Evolutionary conservation across 2,329 filamentous ascomycete genomes (phyloP), one percentile per base, ranked within the genome.

Genomic region (Aureobasidium melanogenum): DNA sequence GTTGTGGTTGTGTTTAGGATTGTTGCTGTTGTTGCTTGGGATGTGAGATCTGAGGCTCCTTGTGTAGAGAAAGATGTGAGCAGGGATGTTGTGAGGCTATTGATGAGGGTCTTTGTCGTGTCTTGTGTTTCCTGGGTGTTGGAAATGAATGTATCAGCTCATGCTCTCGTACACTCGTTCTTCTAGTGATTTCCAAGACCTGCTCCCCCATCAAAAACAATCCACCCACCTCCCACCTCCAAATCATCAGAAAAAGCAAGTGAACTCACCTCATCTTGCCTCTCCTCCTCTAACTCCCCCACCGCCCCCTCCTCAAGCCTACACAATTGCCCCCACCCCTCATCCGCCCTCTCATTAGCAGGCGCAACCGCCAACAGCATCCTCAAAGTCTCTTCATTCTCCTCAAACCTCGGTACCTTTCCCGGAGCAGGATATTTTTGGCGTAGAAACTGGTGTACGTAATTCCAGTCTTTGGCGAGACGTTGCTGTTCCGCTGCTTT

Each of bases 391-490:
- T 93, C 88, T 32, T 87, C 81, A 70, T 94, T 97, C 68, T 91
- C 87, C 76, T 97, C 93, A 72, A 96, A 96, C 0, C 80, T 71
- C 0, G 91, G 91, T 0, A 87, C 76, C 0, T 81, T 72, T 48
- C 82, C 83, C 32, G 83, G 82, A 47, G 81, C 80, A 2, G 39
- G 54, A 67, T 88, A 89, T 69, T 88, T 88, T 63, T 83, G 81
- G 48, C 81, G 79, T 9, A 97, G 84, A 92, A 93, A 97, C 67
- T 80, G 79, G 74, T 95, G 91, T 67, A 97, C 83, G 66, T 89
- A 91, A 60, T 86, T 87, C 93, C 93, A 97, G 75, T 97, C 92
- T 71, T 93, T 92, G 50, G 91, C 89, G 64, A 88, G 86, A 14
- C 88, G 88, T 64, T 89, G 88, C 66, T 90, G 88, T 63, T 88